Evolutionary conservation across 768 basidiomycete genomes (phyloP), one percentile per base, ranked within the genome.

Genomic region (Termitomyces sp.): DNA sequence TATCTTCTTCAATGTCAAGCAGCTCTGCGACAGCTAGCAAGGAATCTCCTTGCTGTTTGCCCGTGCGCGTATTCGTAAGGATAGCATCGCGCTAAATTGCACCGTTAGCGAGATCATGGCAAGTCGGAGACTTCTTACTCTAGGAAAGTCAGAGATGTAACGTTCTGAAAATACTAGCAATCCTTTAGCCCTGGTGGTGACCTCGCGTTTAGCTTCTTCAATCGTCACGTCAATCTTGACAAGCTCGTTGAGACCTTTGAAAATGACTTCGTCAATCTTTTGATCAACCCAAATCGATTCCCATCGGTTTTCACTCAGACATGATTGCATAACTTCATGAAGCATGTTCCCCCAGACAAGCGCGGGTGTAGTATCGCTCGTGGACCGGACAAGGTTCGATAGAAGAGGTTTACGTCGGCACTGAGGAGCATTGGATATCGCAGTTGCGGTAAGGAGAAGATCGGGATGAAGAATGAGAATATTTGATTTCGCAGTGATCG

Each of bases 1-100:
- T 96, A 61, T 98, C 94, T 67, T 99, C 97, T 74, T 99, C 97
- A 41, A 96, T 80, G 56, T 94, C 94, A 59, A 92, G 81, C 5
- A 97, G 71, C 28, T 85, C 75, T 5, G 82, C 75, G 47, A 99
- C 84, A 0, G 91, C 89, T 0, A 97, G 77, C 10, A 80, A 72
- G 1, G 85, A 79, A 1, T 72, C 71, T 25, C 77, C 69, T 42
- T 76, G 76, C 16, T 77, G 72, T 1, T 74, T 70, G 0, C 64
- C 63, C 16, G 85, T 76, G 9, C 89, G 81, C 1, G 85, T 85
- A 63, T 95, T 85, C 4, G 79, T 79, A 8, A 97, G 76, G 35
- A 80, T 67, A 0, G 86, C 94, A 14, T 79, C 72, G 0, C 79
- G 68, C 91, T 94, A 60, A 3, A 40, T 11, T n/a, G 3, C 16